Base-by-base conservation (phyloP, 768 basidiomycete genomes). In the Suillus placidus region DNA sequence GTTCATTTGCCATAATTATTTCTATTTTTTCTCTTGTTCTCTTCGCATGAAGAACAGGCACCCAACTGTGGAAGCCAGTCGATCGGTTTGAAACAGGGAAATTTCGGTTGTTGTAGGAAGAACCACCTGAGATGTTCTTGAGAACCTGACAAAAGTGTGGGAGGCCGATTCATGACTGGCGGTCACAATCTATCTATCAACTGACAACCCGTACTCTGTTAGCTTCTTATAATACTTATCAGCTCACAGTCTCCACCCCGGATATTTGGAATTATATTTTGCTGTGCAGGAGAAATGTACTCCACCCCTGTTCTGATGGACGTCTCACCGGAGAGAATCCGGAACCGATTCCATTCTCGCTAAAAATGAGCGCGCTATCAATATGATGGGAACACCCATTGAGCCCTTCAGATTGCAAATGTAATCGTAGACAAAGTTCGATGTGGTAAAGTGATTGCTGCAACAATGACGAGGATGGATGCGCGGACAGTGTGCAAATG, bases 401-500 rank as follows among this genome's bases (percentile, higher is more conserved):
- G 74, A 75, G 72, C 75, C 80, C 70, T 69, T 70, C 70, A 67
- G 57, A 72, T 70, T 77, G 72, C 68, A 63, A 69, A 67, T 69
- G 66, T 74, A 78, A 76, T 69, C 69, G 77, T 74, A 62, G 74
- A 79, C 76, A 80, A 73, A 77, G 79, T 78, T 77, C 76, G 71
- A 72, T 77, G 74, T 68, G 75, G 71, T 76, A 73, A 73, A 64
- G 73, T 71, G 76, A 75, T 78, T 79, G 79, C 80, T 77, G 80
- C 81, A 82, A 83, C 82, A 83, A 74, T 80, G 76, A 79, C 76
- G 71, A 76, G 75, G 69, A 71, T 73, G 66, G 68, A 68, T 68
- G 74, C 68, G 71, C 70, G 69, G 71, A 73, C 74, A 66, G 70
- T 72, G 74, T 65, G 71, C 66, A 76, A 58, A 47, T 70, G 68